A percentile compares a stretch with the other conserved stretches of the same genome.
These are phyloP conservation scores for Neonectria coccinea DNA, from an alignment of 2,329 filamentous ascomycete species.

Conservation along the genomic window DNA sequence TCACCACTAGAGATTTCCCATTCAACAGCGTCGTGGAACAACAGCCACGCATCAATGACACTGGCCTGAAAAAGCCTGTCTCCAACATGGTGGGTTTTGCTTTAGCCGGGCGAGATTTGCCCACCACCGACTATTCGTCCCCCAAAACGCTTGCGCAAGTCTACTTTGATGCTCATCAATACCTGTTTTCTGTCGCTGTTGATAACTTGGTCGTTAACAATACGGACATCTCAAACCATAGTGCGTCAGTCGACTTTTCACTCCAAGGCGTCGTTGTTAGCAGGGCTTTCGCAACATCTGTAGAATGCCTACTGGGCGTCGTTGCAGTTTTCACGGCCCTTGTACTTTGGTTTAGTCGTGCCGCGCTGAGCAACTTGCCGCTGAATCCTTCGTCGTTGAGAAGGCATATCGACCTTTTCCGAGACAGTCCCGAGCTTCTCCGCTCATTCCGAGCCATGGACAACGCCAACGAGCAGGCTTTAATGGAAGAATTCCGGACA, in stretches of 20 bases:
- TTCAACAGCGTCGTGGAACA: conserved; percentile 44
- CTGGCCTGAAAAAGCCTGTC: conserved; percentile 32
- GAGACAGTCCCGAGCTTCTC: conserved; percentile 27
- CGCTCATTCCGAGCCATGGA: conserved; percentile 27
- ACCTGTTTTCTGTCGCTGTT: conserved; percentile 48
- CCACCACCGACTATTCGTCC: conserved; percentile 20
- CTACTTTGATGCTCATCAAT: conserved; percentile 45
- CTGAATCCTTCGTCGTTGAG: conserved; percentile 46
- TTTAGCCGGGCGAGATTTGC: conserved; percentile 34
- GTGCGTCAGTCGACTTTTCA: conserved; percentile 24
- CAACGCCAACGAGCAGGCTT: conserved; percentile 20
- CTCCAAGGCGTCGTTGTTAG: conserved; percentile 50
- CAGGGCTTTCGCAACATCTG: conserved; percentile 44
- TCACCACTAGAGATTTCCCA: conserved; percentile 40
- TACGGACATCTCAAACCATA: conserved; percentile 16
- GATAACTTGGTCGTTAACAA: conserved; percentile 33
- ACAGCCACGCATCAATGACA: conserved; percentile 28
- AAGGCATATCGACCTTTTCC: conserved; percentile 35
- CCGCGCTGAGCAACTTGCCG: conserved; percentile 25
- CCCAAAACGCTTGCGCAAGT: conserved; percentile 18
- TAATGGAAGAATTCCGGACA: conserved; percentile 21
- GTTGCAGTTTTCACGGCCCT: conserved; percentile 33
- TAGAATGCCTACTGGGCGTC: conserved; percentile 47
- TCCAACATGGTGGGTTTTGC: conserved; percentile 53
- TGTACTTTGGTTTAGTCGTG: conserved; percentile 33